Base-by-base conservation (phyloP, 768 basidiomycete species). In the Psilocybe tampanensis region DNA sequence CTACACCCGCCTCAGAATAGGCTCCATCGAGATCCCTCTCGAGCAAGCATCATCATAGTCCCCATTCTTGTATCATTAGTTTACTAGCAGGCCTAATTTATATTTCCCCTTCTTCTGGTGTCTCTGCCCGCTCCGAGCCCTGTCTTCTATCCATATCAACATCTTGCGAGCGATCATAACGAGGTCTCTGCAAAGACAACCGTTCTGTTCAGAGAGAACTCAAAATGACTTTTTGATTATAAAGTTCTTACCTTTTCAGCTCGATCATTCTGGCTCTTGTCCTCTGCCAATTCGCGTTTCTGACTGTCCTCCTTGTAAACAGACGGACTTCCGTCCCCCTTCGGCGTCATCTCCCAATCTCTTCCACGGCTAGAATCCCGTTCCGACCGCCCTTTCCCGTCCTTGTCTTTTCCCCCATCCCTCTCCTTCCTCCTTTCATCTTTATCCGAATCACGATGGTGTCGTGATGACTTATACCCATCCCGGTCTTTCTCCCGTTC, bases 1-100 rank as follows among this genome's bases (percentile, higher is more conserved):
- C 2, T 98, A 92, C 77, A 98, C 96, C n/a, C 85, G 95, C 68
- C 81, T 99, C 56, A 83, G 95, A 50, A 90, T 99, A 62, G 94
- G 95, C 18, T 81, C 88, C 44, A 94, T 99, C 61, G 76, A 81
- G 47, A 72, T 82, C 63, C 69, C 67, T 42, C 56, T 60, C 12
- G 60, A 57, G 57, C 68, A 36, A 49, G 60, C 65, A 33, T 64
- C 68, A 60, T 70, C 67, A 61, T 60, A 9, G 5, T 9, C 4
- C 54, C 59, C 55, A 36, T 59, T 63, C 48, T 47, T 61, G 55
- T 59, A 59, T 29, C 42, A 56, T 19, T 15, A 23, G 32, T 48
- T 60, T 29, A 29, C 59, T 64, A 56, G 57, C 54, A 47, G 44
- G 44, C 36, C n/a, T 47, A 47, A 47, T 42, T 56, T 49, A 60